Percentiles rank a stretch among this genome's conserved stretches.
phyloP scores from a whole-genome alignment of 257 asterid genomes.

The Catharanthus roseus region DNA sequence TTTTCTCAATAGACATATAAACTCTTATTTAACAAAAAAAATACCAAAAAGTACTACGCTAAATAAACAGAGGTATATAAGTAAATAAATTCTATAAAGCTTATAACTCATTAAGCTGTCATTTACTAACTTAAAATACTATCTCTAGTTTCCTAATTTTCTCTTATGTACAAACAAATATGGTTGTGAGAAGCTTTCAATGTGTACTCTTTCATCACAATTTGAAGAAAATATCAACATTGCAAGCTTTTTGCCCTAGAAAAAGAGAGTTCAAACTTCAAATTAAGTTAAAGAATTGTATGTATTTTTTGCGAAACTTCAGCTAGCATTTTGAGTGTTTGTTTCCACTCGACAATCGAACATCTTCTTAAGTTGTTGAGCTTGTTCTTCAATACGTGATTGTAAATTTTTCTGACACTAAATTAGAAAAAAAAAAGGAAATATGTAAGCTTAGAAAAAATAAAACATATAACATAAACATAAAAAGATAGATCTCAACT shows the following conservation, averaged over 20 bases:
- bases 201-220: not conserved
- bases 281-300: not conserved
- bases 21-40: too few species aligned
- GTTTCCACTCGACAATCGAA: slow-evolving; percentile 35
- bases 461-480: too few species aligned
- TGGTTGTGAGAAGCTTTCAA: not conserved
- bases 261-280: not conserved
- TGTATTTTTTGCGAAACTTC: too few species aligned
- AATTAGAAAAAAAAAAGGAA: not conserved
- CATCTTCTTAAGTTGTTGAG: slow-evolving; percentile 51
- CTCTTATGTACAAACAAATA: not conserved
- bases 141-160: too few species aligned
- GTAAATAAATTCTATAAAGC: too few species aligned
- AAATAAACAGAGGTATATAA: too few species aligned
- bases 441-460: too few species aligned
- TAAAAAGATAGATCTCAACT: not conserved
- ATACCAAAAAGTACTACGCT: too few species aligned
- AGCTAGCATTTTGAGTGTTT: not conserved
- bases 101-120: too few species aligned
- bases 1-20: too few species aligned
- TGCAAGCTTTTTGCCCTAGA: not conserved
- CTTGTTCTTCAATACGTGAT: slow-evolving; percentile 66
- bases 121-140: not conserved
- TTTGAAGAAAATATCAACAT: not conserved
- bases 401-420: slow-evolving; percentile 57